Evolutionary conservation across 2,329 filamentous ascomycete species (phyloP), one percentile per base, ranked within the genome.

Genomic region (Leptographium wingfieldii): DNA sequence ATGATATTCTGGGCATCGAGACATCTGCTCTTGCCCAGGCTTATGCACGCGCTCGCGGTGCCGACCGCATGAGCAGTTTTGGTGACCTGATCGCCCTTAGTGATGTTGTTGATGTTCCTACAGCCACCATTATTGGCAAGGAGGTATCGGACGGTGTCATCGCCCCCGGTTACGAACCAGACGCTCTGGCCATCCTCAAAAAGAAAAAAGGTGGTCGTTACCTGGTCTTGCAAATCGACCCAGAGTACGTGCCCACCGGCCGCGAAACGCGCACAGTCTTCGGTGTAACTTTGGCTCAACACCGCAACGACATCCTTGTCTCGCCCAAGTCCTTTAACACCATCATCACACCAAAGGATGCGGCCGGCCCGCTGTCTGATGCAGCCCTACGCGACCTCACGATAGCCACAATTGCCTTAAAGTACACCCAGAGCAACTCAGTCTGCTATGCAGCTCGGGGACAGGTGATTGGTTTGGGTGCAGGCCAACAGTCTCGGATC

Each of bases 171-270:
- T 99, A 94, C 74, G 83, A 88, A 64, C 81, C 84, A 40, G 91
- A 89, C 64, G 94, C 94, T 22, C 82, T 97, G 22, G 90, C 88
- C 69, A 91, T 99, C 63, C 83, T 99, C 65, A 88, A 85, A 75
- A 96, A 96, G 84, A 99, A 99, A 83, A 99, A 99, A 82, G 92
- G 87, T 59, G 94, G 94, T 70, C 95, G 91, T 73, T 99, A 97
- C 78, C 85, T 97, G 55, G 88, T 97, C 55, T 85, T 97, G 51
- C 85, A 97, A 76, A 96, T 99, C 77, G 91, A 99, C 71, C 84
- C 88, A 58, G 83, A 87, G 67, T 97, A 92, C 75, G 82, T 82
- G 64, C 92, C 94, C 6, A 81, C 84, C 66, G 83, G 90, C 72
- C 86, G 81, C 67, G 94, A 99, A 79, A 84, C 84, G 58, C 84